These are phyloP conservation scores for Zymoseptoria crescenta DNA, from an alignment of 2,329 filamentous ascomycete genomes.

Conservation along the genomic window DNA sequence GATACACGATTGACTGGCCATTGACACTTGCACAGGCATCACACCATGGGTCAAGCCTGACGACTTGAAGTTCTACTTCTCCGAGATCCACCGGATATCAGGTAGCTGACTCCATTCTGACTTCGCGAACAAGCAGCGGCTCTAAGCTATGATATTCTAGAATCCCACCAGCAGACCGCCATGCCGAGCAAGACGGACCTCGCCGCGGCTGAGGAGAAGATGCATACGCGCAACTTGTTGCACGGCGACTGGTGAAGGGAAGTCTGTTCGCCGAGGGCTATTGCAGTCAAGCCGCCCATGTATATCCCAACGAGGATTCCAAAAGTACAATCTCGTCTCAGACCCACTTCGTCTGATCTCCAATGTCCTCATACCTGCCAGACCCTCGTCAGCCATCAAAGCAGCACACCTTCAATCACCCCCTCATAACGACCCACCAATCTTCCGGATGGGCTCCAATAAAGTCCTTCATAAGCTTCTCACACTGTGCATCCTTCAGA, in stretches of 20 bases:
- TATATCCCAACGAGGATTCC: neutral
- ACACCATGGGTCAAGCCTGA: slow-evolving; percentile 93
- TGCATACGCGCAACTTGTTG: slow-evolving; percentile 31
- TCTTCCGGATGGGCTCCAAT: slow-evolving; percentile 64
- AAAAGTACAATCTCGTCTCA: neutral
- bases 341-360: slow-evolving; percentile 22
- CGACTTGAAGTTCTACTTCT: slow-evolving; percentile 84
- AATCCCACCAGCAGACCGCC: slow-evolving; percentile 17
- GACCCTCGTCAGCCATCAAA: slow-evolving; percentile 12
- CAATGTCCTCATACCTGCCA: slow-evolving; percentile 34
- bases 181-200: slow-evolving; percentile 18
- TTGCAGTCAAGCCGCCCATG: slow-evolving; percentile 7
- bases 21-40: slow-evolving; percentile 53
- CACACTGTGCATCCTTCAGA: slow-evolving; percentile 56
- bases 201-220: slow-evolving; percentile 24
- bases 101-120: slow-evolving; percentile 29
- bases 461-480: slow-evolving; percentile 62
- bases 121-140: slow-evolving; percentile 10
- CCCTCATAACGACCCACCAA: slow-evolving; percentile 38
- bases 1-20: slow-evolving; percentile 4
- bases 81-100: slow-evolving; percentile 65
- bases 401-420: slow-evolving; percentile 1
- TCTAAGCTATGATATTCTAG: slow-evolving; percentile 27
- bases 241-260: slow-evolving; percentile 25
- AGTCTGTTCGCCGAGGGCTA: neutral